Base-by-base conservation (phyloP, 768 basidiomycete species). In the Pleurotus salmoneostramineus region DNA sequence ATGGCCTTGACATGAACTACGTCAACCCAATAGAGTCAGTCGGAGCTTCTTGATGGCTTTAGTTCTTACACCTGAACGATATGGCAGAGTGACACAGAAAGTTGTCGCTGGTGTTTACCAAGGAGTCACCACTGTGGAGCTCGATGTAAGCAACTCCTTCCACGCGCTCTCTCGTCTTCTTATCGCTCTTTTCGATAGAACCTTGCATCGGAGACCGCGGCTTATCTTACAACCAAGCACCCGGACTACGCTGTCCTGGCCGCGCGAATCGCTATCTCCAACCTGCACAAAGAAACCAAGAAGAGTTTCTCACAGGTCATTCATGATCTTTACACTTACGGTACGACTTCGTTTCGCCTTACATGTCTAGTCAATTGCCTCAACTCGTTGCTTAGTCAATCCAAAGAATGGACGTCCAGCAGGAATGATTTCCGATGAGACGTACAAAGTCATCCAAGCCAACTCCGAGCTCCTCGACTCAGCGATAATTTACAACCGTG, bases 211-310 rank as follows among this genome's bases (percentile, higher is more conserved):
- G 95, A 98, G 75, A 99, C 97, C 3, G 95, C 97, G 6, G 97
- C 97, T 0, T 98, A 89, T 70, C 85, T 98, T 60, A 98, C 97
- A 4, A 98, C 96, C 31, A 94, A 93, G 63, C 94, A 95, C 68
- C 95, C 96, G 6, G 97, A 99, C 70, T 99, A 99, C 65, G 97
- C 97, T 27, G 87, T 98, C 60, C 92, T 99, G 61, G 97, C 97
- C 4, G 97, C 97, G 17, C 93, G 97, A 58, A 98, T 99, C 56
- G 97, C 97, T 57, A 94, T 99, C 66, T 98, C 96, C 50, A 99
- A 98, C 69, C 77, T 98, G 8, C 97, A 99, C 83, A 98, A 99
- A 68, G 96, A 99, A 76, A 98, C 97, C 14, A 98, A 95, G 78
- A 98, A 98, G 80, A 91, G 77, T 64, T 98, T 99, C 70, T 94